Evolutionary conservation across 73 alveolate species (phyloP).

Genomic region (Stentor coeruleus): DNA sequence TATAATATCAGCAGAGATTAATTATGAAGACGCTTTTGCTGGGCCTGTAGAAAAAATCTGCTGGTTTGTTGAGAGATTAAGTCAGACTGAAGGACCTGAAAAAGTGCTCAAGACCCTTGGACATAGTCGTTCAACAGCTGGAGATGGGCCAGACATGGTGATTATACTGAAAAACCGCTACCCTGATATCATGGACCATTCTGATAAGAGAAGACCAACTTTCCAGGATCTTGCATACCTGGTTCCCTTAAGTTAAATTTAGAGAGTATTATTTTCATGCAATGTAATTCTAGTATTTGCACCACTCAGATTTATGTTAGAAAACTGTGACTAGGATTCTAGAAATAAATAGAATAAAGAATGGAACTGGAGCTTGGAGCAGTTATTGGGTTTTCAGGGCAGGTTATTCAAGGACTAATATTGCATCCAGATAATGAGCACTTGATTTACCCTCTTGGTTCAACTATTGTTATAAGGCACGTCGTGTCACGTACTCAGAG

Average conservation of each 20-base stretch:
- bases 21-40: constrained; percentile 52
- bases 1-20: constrained; percentile 53
- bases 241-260: too few relatives aligned
- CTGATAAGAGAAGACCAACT: too few relatives aligned
- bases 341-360: too few relatives aligned
- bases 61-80: constrained; percentile 63
- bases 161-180: too few relatives aligned
- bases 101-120: constrained; percentile 55
- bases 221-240: too few relatives aligned
- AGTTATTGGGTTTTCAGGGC: constrained; percentile 61
- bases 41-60: constrained; percentile 55
- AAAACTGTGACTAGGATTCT: too few relatives aligned
- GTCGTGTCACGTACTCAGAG: constrained; percentile 59
- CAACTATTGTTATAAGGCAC: constrained; percentile 88
- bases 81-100: constrained; percentile 59
- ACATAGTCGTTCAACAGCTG: too few relatives aligned
- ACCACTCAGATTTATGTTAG: too few relatives aligned
- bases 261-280: too few relatives aligned
- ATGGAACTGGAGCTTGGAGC: constrained; percentile 54
- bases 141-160: too few relatives aligned
- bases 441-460: constrained; percentile 86
- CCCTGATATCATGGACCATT: too few relatives aligned
- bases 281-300: too few relatives aligned
- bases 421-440: constrained; percentile 96
- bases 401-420: constrained; percentile 77